Evolutionary conservation across 768 basidiomycete genomes (phyloP).

Genomic region (Rhizopogon salebrosus): DNA sequence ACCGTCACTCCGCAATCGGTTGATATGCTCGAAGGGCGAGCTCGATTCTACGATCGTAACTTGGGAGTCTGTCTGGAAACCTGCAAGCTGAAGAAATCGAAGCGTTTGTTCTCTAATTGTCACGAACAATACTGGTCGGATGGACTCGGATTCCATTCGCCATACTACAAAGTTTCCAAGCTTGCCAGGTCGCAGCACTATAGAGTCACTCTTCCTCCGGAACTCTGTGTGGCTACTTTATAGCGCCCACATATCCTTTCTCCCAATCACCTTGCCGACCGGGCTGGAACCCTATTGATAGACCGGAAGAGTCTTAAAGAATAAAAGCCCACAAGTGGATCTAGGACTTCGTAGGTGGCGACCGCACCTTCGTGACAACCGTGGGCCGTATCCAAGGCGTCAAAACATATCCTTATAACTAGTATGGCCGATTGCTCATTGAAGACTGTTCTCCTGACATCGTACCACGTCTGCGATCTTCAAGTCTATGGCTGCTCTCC

Average conservation of each 20-base stretch:
- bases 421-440: slow-evolving; percentile 11
- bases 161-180: neutral
- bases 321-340: slow-evolving; percentile 17
- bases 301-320: slow-evolving; percentile 20
- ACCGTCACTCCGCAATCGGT: neutral
- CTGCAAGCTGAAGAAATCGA: neutral
- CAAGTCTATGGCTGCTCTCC: slow-evolving; percentile 61
- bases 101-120: no score
- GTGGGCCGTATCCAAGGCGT: slow-evolving; percentile 32
- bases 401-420: slow-evolving; percentile 21
- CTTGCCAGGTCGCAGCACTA: neutral
- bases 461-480: slow-evolving; percentile 23
- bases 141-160: no score
- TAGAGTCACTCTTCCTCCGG: neutral
- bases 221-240: neutral
- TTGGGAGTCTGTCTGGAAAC: neutral
- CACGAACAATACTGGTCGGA: no score
- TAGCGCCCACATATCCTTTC: slow-evolving; percentile 1
- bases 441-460: slow-evolving; percentile 15
- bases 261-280: slow-evolving; percentile 60
- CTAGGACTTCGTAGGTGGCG: slow-evolving; percentile 24
- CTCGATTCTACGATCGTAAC: no score
- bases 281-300: slow-evolving; percentile 41
- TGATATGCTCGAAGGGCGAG: neutral
- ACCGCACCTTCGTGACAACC: slow-evolving; percentile 29